These are phyloP conservation scores for Desmodesmus armatus DNA, from an alignment of 139 green algal species.

Conservation along the genomic window DNA sequence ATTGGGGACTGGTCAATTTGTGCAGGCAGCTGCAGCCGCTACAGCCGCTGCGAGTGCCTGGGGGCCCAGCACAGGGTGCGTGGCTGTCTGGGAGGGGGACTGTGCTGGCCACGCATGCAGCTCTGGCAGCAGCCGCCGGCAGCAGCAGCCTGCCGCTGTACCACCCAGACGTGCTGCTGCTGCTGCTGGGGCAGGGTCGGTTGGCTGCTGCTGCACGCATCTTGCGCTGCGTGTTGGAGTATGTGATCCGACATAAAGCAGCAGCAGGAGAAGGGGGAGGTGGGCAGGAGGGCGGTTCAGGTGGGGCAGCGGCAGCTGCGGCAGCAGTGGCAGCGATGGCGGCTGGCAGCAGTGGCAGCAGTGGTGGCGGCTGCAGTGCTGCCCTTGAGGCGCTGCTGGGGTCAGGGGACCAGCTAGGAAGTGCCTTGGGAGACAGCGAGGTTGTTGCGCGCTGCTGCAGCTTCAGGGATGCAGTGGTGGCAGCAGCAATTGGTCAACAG, in stretches of 20 bases:
- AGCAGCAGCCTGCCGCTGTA: slow-evolving; percentile 50
- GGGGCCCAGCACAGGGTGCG: background rate
- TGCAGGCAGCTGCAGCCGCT: background rate
- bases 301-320: background rate
- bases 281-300: background rate
- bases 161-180: slow-evolving; percentile 42
- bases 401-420: background rate
- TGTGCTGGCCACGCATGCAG: slow-evolving; percentile 22
- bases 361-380: slow-evolving; percentile 1
- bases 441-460: background rate
- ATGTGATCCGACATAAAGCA: slow-evolving; percentile 9
- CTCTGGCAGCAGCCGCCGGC: slow-evolving; percentile 33
- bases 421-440: background rate
- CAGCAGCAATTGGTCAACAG: background rate
- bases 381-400: slow-evolving; percentile 3
- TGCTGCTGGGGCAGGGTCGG: slow-evolving; percentile 51
- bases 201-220: slow-evolving; percentile 37
- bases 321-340: background rate
- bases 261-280: background rate
- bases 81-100: background rate
- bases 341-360: background rate
- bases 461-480: background rate
- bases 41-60: background rate
- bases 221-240: slow-evolving; percentile 49
- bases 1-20: background rate